Base-by-base conservation (phyloP, 768 basidiomycete genomes). In the Clitopilus hobsonii region DNA sequence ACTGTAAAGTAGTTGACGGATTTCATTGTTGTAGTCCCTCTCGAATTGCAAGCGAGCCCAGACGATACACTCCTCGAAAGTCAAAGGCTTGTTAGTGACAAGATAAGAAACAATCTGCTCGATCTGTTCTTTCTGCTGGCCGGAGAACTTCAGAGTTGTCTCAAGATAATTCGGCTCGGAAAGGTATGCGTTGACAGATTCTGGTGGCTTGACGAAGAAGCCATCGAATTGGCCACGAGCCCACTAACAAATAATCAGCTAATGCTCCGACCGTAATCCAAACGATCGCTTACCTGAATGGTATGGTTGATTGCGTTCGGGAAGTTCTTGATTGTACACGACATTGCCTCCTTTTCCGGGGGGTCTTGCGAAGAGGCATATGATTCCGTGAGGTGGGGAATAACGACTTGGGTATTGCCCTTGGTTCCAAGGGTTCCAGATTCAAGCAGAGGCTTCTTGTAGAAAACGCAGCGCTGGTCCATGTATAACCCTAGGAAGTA, bases 351-450 rank as follows among this genome's bases (percentile, higher is more conserved):
- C 72, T 97, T 98, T 74, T 99, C 97, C 7, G 97, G 97, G 45
- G 97, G 97, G 68, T 99, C 97, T 71, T 98, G 97, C 13, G 95
- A 98, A 7, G 94, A 96, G 13, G 91, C 88, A 70, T 99, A 99
- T 16, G 93, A 96, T 71, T 99, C 97, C 13, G 96, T 97, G 36
- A 98, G 61, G 69, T 97, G 83, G 20, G 96, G 97, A 50, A 98
- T 82, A 55, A 99, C 81, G 59, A 98, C 94, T 72, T 99, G 97
- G 4, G 88, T 86, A 70, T 98, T 99, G 59, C 94, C 97, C 74
- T 98, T 98, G 30, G 97, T 99, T 52, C 97, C 97, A 57, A 99
- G 83, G 16, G 97, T 99, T 7, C 97, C 97, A 13, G 97, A 98
- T 64, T 99, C 97, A 38, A 99, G 81, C 18, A 99, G 77, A 27